Conservation (phyloP, 2,329 filamentous ascomycete species). For the Cryoendolithus antarcticus region DNA sequence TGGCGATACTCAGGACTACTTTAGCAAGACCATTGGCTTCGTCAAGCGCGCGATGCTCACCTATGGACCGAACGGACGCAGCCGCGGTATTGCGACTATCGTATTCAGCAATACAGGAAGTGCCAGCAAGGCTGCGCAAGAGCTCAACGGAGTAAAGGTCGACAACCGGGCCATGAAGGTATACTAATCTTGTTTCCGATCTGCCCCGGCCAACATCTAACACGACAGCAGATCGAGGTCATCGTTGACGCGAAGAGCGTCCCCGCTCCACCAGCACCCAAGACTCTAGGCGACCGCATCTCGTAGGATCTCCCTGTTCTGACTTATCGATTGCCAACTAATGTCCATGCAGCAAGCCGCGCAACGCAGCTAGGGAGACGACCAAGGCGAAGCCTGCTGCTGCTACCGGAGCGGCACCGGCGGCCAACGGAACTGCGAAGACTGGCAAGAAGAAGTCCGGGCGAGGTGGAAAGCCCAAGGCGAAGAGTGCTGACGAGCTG, state of each 20-base stretch:
- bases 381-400: constrained; percentile 62
- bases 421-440: constrained; percentile 36
- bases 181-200: constrained; percentile 9
- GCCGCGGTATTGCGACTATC: constrained; percentile 84
- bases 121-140: constrained; percentile 70
- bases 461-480: constrained; percentile 53
- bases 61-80: constrained; percentile 84
- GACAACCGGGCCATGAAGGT: constrained; percentile 88
- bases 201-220: constrained; percentile 4
- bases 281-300: constrained; percentile 73
- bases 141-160: constrained; percentile 78
- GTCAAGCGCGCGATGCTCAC: constrained; percentile 86
- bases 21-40: constrained; percentile 70
- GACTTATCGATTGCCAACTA: constrained; percentile 2
- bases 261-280: constrained; percentile 54
- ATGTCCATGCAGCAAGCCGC: constrained; percentile 20
- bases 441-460: constrained; percentile 45
- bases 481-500: constrained; percentile 88
- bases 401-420: constrained; percentile 32
- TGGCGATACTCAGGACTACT: constrained; percentile 70
- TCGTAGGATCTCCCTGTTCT: constrained; percentile 41
- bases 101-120: constrained; percentile 70
- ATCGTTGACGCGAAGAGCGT: constrained; percentile 67
- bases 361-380: constrained; percentile 20
- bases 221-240: constrained; percentile 63